Base-by-base conservation (phyloP, 1,284 basidiomycete species). In the Cryptococcus maquisensis region DNA sequence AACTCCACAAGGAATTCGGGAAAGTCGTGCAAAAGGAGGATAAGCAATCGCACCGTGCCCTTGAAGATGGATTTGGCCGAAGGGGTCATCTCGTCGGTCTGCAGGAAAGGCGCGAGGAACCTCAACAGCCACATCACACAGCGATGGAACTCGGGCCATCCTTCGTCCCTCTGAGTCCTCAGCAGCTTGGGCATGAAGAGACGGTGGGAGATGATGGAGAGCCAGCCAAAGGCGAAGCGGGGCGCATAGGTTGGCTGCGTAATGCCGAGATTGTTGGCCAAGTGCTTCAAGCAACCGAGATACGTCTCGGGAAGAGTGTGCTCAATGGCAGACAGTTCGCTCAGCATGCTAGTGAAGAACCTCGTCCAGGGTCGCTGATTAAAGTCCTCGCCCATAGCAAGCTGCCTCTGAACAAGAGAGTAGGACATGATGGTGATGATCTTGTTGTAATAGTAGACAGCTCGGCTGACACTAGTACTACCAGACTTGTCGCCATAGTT, bases 321-420 rank as follows among this genome's bases (percentile, higher is more conserved):
- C 75, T 96, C 92, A 62, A 97, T 86, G 16, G 84, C 77, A 62
- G 91, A 86, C 43, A 98, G 77, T 72, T 98, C 96, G 66, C 90
- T 93, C 69, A 98, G 81, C 61, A 98, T 82, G 73, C 90, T 96
- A 15, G 93, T 98, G 80, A 98, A 98, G 79, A 98, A 95, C 55
- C 96, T 84, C 80, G 95, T 95, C 82, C 98, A 98, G 2, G 96
- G 95, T 76, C 97, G 94, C 77, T 97, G 94, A 73, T 95, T 90
- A 81, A 98, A 98, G 50, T 84, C 81, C 2, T 84, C 79, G 3
- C 90, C 92, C 71, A 92, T 86, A 68, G 97, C 92, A 76, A 98
- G 92, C 71, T 98, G 95, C 75, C 88, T 84, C 68, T 94, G 91
- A 40, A 96, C 92, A 48, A 99, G 80, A 37, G 97, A 93, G 58